A percentile compares a stretch with the other conserved stretches of the same genome.
These are phyloP conservation scores for Monocercomonoides exilis DNA, from an alignment of 78 protist species.

Conservation along the genomic window DNA sequence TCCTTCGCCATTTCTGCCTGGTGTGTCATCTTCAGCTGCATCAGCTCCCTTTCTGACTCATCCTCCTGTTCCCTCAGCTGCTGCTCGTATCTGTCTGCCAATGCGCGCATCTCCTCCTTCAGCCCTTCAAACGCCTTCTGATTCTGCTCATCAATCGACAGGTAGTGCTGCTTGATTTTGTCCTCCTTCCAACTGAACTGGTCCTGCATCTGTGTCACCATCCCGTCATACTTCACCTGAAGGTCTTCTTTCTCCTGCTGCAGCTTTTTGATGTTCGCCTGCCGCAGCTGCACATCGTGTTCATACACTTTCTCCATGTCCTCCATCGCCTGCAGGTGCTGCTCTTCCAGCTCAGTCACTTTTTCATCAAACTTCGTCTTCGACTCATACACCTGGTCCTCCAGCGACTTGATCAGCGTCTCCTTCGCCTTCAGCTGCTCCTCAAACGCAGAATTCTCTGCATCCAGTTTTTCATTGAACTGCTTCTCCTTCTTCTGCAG, in stretches of 20 bases:
- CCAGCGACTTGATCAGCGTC: neutral
- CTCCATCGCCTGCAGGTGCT: neutral
- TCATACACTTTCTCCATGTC: neutral
- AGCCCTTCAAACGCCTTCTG: conserved; percentile 10
- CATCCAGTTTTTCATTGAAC: neutral
- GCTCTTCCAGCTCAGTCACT: neutral
- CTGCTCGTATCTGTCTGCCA: conserved; percentile 5
- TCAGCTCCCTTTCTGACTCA: neutral
- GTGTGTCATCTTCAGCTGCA: neutral
- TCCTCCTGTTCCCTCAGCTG: neutral
- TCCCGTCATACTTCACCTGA: neutral
- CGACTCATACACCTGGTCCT: neutral
- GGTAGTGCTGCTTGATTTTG: conserved; percentile 6
- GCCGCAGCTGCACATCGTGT: neutral
- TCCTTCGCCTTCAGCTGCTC: neutral
- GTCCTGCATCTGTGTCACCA: conserved; percentile 1
- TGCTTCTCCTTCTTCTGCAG: neutral
- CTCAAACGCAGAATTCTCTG: neutral
- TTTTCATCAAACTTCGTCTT: neutral
- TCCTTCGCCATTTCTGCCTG: neutral
- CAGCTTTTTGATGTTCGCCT: neutral
- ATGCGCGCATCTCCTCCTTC: neutral
- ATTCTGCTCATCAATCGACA: conserved; percentile 1
- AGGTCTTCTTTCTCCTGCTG: conserved; percentile 3
- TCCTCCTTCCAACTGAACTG: neutral